Evolutionary conservation across 2,329 filamentous ascomycete species (phyloP), one percentile per base, ranked within the genome.

Genomic region (Aspergillus luchuensis): DNA sequence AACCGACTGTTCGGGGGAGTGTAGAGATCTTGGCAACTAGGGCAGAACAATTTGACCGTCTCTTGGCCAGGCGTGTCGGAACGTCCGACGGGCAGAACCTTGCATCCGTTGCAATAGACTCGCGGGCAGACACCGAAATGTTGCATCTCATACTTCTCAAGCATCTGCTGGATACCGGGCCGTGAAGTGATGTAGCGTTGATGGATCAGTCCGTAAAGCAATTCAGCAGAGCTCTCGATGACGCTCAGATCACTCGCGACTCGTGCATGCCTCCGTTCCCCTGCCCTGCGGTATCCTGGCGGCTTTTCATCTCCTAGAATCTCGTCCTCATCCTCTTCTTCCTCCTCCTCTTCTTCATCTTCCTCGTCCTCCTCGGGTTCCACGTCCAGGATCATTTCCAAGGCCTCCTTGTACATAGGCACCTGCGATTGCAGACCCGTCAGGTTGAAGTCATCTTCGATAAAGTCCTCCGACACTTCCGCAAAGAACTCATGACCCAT

Each of bases 361-460:
- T 89, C 86, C 57, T 88, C 85, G 47, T 88, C 86, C 48, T 97
- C 94, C 79, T 97, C 94, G 39, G 95, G 93, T 75, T 99, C 95
- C 54, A 99, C 95, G 70, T 99, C 95, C 66, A 99, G 84, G 68
- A 99, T 98, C 94, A 99, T 97, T 86, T 99, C 95, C 65, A 99
- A 81, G 11, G 95, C 95, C 80, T 99, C 95, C 79, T 98, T 99
- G 79, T 99, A 99, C 91, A 97, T 97, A 66, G 92, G 90, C 56
- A 99, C 95, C 80, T 98, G 94, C 62, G 89, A 91, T 78, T 97
- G 92, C 71, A 99, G 83, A 53, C 95, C 95, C 0, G 95, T 99
- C 66, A 99, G 84, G 79, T 99, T 99, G 84, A 99, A 99, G 78
- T 99, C 95, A 87, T 99, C 95, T 78, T 99, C 95, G 74, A 99